Base-by-base conservation (phyloP, 768 basidiomycete genomes). In the Termitomyces sp. region DNA sequence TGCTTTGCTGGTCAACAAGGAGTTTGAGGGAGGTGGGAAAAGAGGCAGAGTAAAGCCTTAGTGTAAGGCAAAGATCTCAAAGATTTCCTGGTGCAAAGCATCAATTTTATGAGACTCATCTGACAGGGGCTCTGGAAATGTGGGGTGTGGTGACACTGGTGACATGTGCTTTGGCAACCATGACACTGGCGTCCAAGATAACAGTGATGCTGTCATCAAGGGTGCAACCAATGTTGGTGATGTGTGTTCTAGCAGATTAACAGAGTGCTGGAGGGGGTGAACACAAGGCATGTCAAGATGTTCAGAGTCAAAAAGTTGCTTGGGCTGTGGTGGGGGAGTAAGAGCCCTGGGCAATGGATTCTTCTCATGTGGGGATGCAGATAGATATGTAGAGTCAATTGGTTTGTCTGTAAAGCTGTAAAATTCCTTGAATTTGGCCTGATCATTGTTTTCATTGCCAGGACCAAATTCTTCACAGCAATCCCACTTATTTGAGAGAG, bases 391-490 rank as follows among this genome's bases (percentile, higher is more conserved):
- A 9, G 18, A 3, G 2, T 45, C 1, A n/a, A n/a, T n/a, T n/a
- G n/a, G 7, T 7, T 42, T 42, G 7, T 50, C 24, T 18, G 24
- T 7, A 16, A 33, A 50, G 33, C 16, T 8, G 3, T 32, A 18
- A 18, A 50, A 50, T 33, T 28, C 28, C 15, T 33, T 32, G 33
- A 33, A 28, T 32, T 50, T 5, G 4, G 45, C 49, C 36, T 32
- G 32, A 20, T 60, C 58, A 51, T 61, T 8, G 2, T 59, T 44
- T n/a, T n/a, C n/a, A 24, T 58, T 52, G 9, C 38, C 62, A 13
- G 58, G 58, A 4, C 60, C 53, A 18, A 63, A 62, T 8, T 58
- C 44, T 7, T 62, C 49, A 32, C 65, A 69, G 45, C 59, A 66
- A 44, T 69, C 68, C 65, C 65, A 69, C 65, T 65, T n/a, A n/a